Conservation (phyloP, 192 early-diverging fungal genomes). For the Chytriomyces confervae region DNA sequence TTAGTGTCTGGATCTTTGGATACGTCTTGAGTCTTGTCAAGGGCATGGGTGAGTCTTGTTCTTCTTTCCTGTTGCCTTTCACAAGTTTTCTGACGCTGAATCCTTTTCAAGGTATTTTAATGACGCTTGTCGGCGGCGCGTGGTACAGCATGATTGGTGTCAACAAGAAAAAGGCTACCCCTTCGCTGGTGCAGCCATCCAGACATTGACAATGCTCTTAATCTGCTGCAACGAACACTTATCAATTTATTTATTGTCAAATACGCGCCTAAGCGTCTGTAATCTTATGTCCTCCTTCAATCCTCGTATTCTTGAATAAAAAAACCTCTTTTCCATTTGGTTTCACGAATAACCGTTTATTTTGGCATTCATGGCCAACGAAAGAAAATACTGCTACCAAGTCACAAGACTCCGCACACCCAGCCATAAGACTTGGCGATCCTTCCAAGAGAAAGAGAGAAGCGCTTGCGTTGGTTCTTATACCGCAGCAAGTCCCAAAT, state of each 20-base stretch:
- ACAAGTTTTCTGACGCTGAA: not conserved
- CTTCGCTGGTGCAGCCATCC: too few species aligned
- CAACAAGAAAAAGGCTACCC: not conserved
- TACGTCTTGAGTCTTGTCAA: slow-evolving; percentile 26
- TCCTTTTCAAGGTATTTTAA: slow-evolving; percentile 23
- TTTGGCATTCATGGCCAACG: too few species aligned
- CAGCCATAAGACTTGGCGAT: not conserved
- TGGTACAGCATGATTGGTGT: slow-evolving; percentile 38
- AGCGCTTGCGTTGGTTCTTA: slow-evolving; percentile 12
- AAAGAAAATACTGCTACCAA: slow-evolving; percentile 31
- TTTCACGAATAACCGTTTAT: too few species aligned
- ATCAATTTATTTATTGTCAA: too few species aligned
- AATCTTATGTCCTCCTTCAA: too few species aligned
- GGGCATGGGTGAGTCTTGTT: slow-evolving; percentile 7
- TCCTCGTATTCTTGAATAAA: too few species aligned
- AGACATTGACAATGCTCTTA: too few species aligned
- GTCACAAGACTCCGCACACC: not conserved
- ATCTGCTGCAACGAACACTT: too few species aligned
- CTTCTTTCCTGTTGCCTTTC: not conserved
- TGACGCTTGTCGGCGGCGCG: slow-evolving; percentile 31
- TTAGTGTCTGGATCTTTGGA: slow-evolving; percentile 38
- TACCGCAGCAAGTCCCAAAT: slow-evolving; percentile 32
- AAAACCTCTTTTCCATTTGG: too few species aligned
- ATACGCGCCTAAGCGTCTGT: too few species aligned
- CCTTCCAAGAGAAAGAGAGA: slow-evolving; percentile 21